These are phyloP conservation scores for Capsicum rhomboideum DNA, from an alignment of 257 asterid genomes.

Conservation along the genomic window DNA sequence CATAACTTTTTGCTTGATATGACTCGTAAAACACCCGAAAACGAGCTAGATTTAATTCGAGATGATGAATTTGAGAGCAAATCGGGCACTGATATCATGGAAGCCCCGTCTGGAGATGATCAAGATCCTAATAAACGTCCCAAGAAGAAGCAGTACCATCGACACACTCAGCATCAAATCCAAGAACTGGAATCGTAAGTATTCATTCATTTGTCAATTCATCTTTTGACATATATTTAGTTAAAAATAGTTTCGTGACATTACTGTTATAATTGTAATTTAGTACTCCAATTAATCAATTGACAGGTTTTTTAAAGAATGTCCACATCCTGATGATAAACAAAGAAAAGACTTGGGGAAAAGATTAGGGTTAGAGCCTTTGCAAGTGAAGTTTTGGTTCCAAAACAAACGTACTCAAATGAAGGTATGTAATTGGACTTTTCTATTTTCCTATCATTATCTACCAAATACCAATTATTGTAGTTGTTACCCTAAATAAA, in stretches of 20 bases:
- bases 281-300: neutral
- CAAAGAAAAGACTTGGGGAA: conserved; percentile 58
- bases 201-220: neutral
- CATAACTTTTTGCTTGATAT: conserved; percentile 53
- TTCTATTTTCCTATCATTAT: neutral
- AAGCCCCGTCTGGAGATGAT: conserved; percentile 66
- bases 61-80: conserved; percentile 68
- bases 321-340: conserved; percentile 62
- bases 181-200: conserved; percentile 72
- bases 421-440: conserved; percentile 25
- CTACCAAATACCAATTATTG: too few species aligned
- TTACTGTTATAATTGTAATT: neutral
- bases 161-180: conserved; percentile 75
- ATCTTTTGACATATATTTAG: neutral
- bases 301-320: conserved; percentile 47
- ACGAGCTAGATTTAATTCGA: conserved; percentile 45
- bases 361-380: conserved; percentile 37
- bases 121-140: conserved; percentile 62
- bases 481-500: too few species aligned
- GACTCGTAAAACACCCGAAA: conserved; percentile 42
- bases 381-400: conserved; percentile 59
- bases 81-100: conserved; percentile 57
- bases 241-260: neutral
- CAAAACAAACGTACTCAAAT: conserved; percentile 59
- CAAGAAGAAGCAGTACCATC: conserved; percentile 66